phyloP scores from a whole-genome alignment of 192 early-diverging fungal species.

The Linnemannia zychae region DNA sequence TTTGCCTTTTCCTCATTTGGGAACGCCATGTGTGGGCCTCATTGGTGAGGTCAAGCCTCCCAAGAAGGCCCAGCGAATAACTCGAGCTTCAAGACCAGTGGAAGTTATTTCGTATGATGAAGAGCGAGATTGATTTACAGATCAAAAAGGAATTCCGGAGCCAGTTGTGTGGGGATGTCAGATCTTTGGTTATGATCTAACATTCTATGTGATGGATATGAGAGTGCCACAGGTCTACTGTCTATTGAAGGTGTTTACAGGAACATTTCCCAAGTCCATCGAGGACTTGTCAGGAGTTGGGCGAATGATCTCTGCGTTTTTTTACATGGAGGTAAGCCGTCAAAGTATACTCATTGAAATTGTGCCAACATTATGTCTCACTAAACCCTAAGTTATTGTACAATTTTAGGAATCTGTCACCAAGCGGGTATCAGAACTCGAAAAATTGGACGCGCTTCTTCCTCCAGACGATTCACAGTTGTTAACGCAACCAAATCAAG shows the following conservation, averaged over 20 bases:
- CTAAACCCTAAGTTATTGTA: no score
- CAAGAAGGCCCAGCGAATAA: conserved; percentile 4
- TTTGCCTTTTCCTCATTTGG: not conserved
- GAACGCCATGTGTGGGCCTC: conserved; percentile 4
- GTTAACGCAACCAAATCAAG: no score
- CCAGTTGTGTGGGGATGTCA: conserved; percentile 11
- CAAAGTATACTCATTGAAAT: no score
- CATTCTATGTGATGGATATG: conserved; percentile 17
- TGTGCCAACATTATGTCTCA: no score
- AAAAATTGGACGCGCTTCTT: no score
- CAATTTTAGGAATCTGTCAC: no score
- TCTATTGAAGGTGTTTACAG: not conserved
- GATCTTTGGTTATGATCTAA: conserved; percentile 15
- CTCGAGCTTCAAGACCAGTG: conserved; percentile 17
- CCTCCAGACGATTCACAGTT: no score
- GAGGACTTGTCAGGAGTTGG: no score
- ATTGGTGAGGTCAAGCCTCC: conserved; percentile 25
- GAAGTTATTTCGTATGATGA: conserved; percentile 19
- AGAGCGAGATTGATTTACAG: conserved; percentile 19
- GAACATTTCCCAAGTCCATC: no score
- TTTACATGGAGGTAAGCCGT: no score
- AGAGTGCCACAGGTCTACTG: conserved; percentile 8
- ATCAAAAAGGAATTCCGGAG: not conserved
- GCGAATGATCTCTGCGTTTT: no score
- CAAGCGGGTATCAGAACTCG: no score